Evolutionary conservation across 768 basidiomycete genomes (phyloP).

Genomic region (Mrakia hoshinonis): DNA sequence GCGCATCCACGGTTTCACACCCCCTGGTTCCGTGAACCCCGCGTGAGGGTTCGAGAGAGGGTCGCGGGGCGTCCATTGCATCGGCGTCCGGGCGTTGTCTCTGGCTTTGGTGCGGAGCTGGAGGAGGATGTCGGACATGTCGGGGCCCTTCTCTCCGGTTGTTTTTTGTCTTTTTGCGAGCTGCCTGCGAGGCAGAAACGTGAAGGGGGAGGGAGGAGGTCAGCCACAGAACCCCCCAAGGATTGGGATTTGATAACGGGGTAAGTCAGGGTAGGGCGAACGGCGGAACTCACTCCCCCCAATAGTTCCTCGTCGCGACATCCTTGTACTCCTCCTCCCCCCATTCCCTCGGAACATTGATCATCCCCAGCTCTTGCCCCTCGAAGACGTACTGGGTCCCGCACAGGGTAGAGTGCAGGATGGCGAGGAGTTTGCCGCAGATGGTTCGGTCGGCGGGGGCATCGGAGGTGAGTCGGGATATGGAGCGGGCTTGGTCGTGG

Average conservation of each 20-base stretch:
- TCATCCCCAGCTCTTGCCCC: slow-evolving; percentile 61
- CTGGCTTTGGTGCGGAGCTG: slow-evolving; percentile 39
- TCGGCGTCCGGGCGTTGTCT: slow-evolving; percentile 62
- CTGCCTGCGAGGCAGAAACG: background rate
- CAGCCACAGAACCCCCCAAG: background rate
- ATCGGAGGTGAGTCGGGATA: slow-evolving; percentile 62
- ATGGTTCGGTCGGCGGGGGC: slow-evolving; percentile 50
- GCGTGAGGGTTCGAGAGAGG: slow-evolving; percentile 44
- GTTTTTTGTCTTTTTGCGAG: slow-evolving; percentile 29
- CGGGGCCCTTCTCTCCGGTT: slow-evolving; percentile 43
- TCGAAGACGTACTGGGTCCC: slow-evolving; percentile 68
- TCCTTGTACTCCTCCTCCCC: slow-evolving; percentile 66
- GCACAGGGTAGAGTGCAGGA: slow-evolving; percentile 54
- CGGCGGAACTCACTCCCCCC: slow-evolving; percentile 45
- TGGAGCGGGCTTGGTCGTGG: slow-evolving; percentile 56
- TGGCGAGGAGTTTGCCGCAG: slow-evolving; percentile 58
- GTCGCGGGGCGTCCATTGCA: slow-evolving; percentile 50
- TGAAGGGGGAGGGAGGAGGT: background rate
- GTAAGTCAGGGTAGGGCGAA: background rate
- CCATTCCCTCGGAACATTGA: slow-evolving; percentile 47
- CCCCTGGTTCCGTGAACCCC: slow-evolving; percentile 56
- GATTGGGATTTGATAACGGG: background rate
- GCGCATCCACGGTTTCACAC: slow-evolving; percentile 69
- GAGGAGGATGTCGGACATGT: slow-evolving; percentile 55
- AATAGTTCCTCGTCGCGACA: slow-evolving; percentile 55